These are phyloP conservation scores for Firmiana major DNA, from an alignment of 345 rosid species.

Conservation along the genomic window DNA sequence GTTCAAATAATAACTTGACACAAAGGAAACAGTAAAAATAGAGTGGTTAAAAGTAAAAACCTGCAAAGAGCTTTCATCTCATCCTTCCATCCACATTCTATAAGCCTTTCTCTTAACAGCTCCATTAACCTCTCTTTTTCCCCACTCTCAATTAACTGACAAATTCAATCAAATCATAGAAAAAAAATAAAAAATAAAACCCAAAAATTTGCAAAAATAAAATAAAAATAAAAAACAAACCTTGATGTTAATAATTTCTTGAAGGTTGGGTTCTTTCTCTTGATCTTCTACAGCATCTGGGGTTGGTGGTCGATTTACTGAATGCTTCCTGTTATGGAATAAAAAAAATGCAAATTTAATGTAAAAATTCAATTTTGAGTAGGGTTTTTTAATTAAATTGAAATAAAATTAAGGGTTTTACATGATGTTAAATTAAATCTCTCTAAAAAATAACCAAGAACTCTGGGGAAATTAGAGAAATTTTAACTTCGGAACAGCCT, in stretches of 20 bases:
- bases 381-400: neutral
- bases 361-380: neutral
- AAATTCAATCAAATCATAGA: constrained; percentile 1
- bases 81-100: constrained; percentile 85
- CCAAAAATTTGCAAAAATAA: neutral
- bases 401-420: neutral
- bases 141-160: constrained; percentile 71
- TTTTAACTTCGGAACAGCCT: neutral
- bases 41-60: constrained; percentile 21
- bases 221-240: constrained; percentile 18
- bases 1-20: neutral
- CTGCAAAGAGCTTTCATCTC: constrained; percentile 83
- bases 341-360: neutral
- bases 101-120: constrained; percentile 63
- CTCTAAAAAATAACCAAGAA: neutral
- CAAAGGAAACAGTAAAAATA: neutral
- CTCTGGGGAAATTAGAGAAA: neutral
- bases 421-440: neutral
- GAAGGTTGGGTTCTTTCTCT: constrained; percentile 48
- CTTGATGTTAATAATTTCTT: constrained; percentile 63
- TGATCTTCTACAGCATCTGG: constrained; percentile 45
- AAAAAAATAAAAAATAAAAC: neutral
- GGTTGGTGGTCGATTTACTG: constrained; percentile 65
- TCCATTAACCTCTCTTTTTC: constrained; percentile 74
- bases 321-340: constrained; percentile 52